Percentiles rank a stretch among this genome's conserved stretches.
phyloP scores from a whole-genome alignment of 495 filamentous ascomycete species.

The Filosporella fistucella region DNA sequence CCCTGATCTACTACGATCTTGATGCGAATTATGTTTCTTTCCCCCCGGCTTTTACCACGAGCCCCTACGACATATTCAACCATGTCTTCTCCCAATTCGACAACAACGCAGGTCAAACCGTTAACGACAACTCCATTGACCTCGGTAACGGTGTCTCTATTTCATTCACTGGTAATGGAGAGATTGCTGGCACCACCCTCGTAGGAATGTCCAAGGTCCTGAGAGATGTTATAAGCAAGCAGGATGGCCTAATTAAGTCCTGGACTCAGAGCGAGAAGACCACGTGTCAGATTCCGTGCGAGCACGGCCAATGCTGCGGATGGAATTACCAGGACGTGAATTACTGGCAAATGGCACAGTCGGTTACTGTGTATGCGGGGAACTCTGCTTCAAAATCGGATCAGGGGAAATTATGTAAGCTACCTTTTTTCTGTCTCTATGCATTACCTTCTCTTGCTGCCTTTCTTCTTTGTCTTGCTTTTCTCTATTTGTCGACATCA shows the following conservation, averaged over 20 bases:
- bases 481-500: too few species aligned
- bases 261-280: background rate
- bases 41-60: background rate
- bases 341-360: too few species aligned
- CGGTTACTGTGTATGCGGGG: too few species aligned
- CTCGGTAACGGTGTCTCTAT: background rate
- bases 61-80: background rate
- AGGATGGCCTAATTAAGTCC: background rate
- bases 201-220: background rate
- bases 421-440: too few species aligned
- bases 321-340: too few species aligned
- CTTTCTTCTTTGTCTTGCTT: too few species aligned
- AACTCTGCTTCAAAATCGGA: too few species aligned
- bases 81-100: background rate
- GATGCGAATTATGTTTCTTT: background rate
- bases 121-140: background rate
- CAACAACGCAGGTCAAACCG: background rate
- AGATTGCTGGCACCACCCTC: background rate
- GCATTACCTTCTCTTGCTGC: too few species aligned
- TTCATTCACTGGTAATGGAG: background rate
- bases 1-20: background rate
- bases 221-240: background rate
- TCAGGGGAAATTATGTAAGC: too few species aligned
- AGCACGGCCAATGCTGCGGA: background rate
- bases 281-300: background rate